Evolutionary conservation across 306 rosid genomes (phyloP).

Genomic region (Cucumis hystrix): DNA sequence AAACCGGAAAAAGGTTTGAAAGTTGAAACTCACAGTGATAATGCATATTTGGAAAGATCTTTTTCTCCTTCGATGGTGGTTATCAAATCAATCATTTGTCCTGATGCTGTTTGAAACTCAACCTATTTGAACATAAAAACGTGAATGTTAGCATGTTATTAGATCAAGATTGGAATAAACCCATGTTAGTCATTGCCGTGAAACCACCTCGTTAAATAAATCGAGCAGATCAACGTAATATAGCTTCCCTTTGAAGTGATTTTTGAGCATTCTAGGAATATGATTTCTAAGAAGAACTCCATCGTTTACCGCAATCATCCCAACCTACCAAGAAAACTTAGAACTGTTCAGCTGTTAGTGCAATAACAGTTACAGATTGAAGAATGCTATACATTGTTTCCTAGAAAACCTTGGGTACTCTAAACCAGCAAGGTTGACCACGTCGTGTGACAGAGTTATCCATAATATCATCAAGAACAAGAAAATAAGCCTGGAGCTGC

Average conservation of each 20-base stretch:
- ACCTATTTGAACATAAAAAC: conserved; percentile 33
- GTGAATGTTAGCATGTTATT: not conserved
- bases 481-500: conserved; percentile 46
- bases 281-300: conserved; percentile 80
- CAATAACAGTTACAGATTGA: not conserved
- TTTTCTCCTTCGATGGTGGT: conserved; percentile 91
- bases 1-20: not conserved
- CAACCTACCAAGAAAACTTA: conserved; percentile 34
- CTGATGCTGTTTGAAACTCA: conserved; percentile 91
- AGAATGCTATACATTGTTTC: not conserved
- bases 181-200: not conserved
- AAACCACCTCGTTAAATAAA: conserved; percentile 69
- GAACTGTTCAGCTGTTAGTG: not conserved
- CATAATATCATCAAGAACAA: conserved; percentile 46
- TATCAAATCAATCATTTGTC: conserved; percentile 95
- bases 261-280: conserved; percentile 59
- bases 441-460: conserved; percentile 41
- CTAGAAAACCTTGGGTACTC: conserved; percentile 30
- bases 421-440: conserved; percentile 44
- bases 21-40: conserved; percentile 52
- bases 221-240: conserved; percentile 82
- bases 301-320: conserved; percentile 76
- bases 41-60: conserved; percentile 73
- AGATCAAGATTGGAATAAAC: not conserved
- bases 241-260: conserved; percentile 69